A percentile compares a stretch with the other conserved stretches of the same genome.
Conservation (phyloP, 768 basidiomycete species). For the Cantharellus anzutake region DNA sequence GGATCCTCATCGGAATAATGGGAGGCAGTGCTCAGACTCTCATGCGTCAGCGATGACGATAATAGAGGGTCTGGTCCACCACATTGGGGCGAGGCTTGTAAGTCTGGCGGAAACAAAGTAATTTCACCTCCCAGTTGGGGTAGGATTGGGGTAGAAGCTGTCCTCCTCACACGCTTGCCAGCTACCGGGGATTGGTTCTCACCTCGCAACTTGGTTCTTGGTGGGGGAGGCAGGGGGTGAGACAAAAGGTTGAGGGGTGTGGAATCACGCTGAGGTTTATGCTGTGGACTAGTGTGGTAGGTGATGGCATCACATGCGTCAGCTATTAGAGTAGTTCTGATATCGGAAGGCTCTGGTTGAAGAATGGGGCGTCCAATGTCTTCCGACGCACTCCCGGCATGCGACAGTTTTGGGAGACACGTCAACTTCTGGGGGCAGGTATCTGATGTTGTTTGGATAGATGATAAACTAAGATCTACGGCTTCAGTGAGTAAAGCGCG, state of each 20-base stretch:
- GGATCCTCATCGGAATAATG: slow-evolving; percentile 14
- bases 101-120: background rate
- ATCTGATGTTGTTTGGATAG: slow-evolving; percentile 2
- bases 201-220: background rate
- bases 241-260: background rate
- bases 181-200: background rate
- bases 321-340: too few relatives aligned
- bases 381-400: background rate
- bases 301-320: too few relatives aligned
- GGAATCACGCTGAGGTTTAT: background rate
- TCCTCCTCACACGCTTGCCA: slow-evolving; percentile 3
- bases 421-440: background rate
- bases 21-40: slow-evolving; percentile 7
- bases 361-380: background rate
- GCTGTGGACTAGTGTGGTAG: too few relatives aligned
- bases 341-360: background rate
- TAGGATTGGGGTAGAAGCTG: slow-evolving; percentile 5
- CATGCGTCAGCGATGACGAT: background rate
- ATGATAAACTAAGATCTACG: slow-evolving; percentile 30
- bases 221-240: slow-evolving; percentile 6
- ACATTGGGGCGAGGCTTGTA: background rate
- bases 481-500: slow-evolving; percentile 58
- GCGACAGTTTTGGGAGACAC: background rate
- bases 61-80: background rate
- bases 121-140: background rate